phyloP scores from a whole-genome alignment of 2,329 filamentous ascomycete species.

The Phialophora tarda region DNA sequence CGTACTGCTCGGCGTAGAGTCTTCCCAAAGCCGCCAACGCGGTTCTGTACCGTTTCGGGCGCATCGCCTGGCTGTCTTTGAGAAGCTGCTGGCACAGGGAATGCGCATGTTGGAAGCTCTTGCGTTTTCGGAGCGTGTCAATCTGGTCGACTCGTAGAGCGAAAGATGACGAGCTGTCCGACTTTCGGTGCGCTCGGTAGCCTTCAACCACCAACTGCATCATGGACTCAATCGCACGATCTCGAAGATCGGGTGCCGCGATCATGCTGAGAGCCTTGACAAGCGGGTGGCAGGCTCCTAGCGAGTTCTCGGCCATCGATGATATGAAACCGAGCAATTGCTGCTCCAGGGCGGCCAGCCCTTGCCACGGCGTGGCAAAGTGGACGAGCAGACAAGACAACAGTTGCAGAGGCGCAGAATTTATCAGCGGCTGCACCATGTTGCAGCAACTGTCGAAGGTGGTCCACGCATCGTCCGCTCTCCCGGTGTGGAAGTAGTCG shows the following conservation, averaged over 20 bases:
- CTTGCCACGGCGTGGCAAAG: conserved; percentile 31
- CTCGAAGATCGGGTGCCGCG: conserved; percentile 7
- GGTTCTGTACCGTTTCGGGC: conserved; percentile 27
- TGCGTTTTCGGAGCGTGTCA: conserved; percentile 30
- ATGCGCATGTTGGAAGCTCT: conserved; percentile 24
- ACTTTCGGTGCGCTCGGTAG: conserved; percentile 23
- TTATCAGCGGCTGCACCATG: conserved; percentile 30
- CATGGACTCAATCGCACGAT: conserved; percentile 27
- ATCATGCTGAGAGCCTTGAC: conserved; percentile 19
- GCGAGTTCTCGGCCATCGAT: conserved; percentile 24
- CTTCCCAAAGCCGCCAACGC: conserved; percentile 30
- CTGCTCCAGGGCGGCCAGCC: conserved; percentile 25
- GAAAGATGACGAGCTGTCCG: conserved; percentile 30
- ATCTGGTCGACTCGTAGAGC: conserved; percentile 33
- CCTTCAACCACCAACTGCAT: conserved; percentile 30
- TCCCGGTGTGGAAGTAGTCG: conserved; percentile 20
- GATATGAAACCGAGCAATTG: conserved; percentile 26
- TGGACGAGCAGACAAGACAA: conserved; percentile 31
- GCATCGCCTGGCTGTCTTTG: conserved; percentile 29
- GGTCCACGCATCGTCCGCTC: conserved; percentile 20
- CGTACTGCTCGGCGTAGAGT: conserved; percentile 26
- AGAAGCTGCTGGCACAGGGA: conserved; percentile 25
- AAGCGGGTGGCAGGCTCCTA: conserved; percentile 27
- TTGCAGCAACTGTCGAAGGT: conserved; percentile 27
- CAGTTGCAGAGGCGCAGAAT: conserved; percentile 30